Evolutionary conservation across 2,329 filamentous ascomycete species (phyloP), one percentile per base, ranked within the genome.

Genomic region (Epichloe scottii): DNA sequence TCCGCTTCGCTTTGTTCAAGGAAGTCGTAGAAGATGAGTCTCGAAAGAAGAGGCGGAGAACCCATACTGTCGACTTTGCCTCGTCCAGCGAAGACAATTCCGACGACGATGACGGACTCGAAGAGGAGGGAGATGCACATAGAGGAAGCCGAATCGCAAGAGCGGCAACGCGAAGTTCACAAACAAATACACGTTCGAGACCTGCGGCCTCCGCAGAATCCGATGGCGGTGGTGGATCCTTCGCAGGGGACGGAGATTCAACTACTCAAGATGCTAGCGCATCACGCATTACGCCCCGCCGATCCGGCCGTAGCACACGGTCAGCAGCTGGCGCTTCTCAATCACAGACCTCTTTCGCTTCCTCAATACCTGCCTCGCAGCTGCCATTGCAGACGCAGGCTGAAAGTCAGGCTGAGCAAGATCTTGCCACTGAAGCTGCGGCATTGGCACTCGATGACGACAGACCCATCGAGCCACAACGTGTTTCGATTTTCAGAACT

Each of bases 1-100:
- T 98, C 34, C 81, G 93, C 17, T 98, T 96, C 63, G 94, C 93
- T 2, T 77, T 98, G 37, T 98, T 98, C 78, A 97, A 97, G 66
- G 93, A 98, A 71, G 84, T 98, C 0, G 77, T 95, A 3, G 77
- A 83, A 61, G 77, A 82, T 56, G 84, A 89, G 65, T 87, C 89
- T 52, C 79, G 83, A 59, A 93, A 91, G 74, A 85, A 93, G 68
- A 81, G 90, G 60, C 84, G 88, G 67, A 84, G 87, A 59, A 85
- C 78, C 5, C 74, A 77, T 33, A 74, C 76, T 35, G 72, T 77
- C 15, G 75, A 78, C 51, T 73, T 72, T 49, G 78, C 77, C 64
- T 82, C 62, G 63, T 73, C 82, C 21, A 79, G 77, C 39, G 77
- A 79, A 10, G 77, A 78, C 19, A 77, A 75, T 49, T 76, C 74